Base-by-base conservation (phyloP, 257 asterid species). In the Plectranthus barbatus region DNA sequence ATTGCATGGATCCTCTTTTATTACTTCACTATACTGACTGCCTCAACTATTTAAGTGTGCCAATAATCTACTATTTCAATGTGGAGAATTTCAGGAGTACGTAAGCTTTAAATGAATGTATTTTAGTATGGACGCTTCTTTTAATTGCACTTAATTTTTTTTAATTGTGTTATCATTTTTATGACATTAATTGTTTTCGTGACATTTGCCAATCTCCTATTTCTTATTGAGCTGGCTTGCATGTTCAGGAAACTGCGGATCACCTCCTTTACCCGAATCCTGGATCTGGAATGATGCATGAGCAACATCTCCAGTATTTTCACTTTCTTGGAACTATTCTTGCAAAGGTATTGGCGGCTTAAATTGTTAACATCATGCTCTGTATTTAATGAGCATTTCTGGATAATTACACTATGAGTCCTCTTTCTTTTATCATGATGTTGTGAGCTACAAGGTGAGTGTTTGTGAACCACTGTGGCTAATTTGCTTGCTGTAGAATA, bases 241-340 rank as follows among this genome's bases (percentile, higher is more conserved):
- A 60, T 70, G 66, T 73, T 58, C 79, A 93, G 99, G 99, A 85
- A 90, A 93, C 99, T 40, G 72, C 74, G 39, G 95, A 93, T 82
- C 96, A 90, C 77, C 95, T 90, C 26, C 95, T 93, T 48, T 93
- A 87, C 77, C 99, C 99, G 7, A 93, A 93, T 77, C 99, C 99
- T 74, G 96, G 97, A 75, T 93, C 99, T 51, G 97, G 86, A 61
- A 40, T 90, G 79, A 63, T 82, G 45, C 96, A 93, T 72, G 99
- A 90, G 39, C 89, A 80, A 52, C 99, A 93, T 79, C 97, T 86
- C 75, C 94, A 86, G 72, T 85, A 64, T 76, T 93, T 93, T 80
- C 86, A 87, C 81, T 90, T 93, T 81, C 92, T 93, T 47, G 97
- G 99, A 72, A 83, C 96, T 56, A 75, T 93, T 72, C 96, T 93